Evolutionary conservation across 768 basidiomycete genomes (phyloP), one percentile per base, ranked within the genome.

Genomic region (Podaxis pistillaris): DNA sequence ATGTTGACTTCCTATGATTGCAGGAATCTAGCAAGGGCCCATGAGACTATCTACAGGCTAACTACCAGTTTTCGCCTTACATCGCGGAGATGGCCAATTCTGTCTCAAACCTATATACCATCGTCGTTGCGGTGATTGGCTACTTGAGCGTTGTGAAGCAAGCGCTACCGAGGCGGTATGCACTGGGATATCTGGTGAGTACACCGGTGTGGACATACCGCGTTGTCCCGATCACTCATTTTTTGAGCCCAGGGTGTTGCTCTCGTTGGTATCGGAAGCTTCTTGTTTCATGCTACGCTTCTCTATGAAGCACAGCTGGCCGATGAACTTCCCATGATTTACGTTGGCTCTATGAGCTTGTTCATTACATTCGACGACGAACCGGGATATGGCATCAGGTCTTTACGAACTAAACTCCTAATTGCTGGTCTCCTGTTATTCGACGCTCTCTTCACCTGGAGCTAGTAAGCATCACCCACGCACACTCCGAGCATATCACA

Each of bases 321-420:
- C 38, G 91, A 94, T 67, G 91, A 94, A 70, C 76, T 94, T 8
- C 91, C 90, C 1, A 93, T 93, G 91, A 83, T 91, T 60, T 91
- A 88, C 69, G 83, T 87, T 58, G 82, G 83, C 4, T 84, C 83
- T 44, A 84, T 86, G 73, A 79, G 83, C 66, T 72, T 84, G 19
- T 88, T 82, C 71, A 72, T 90, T 37, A 72, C 88, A 17, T 85
- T 88, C 69, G 88, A 90, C 68, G 78, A 78, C 33, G 67, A 73
- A 57, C 82, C 79, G 3, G 86, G 87, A 2, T 88, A 82, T 64
- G 72, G 68, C 41, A 56, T 83, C 36, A 64, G 69, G 49, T 71
- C 74, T 28, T 62, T 62, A 44, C 79, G 75, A 36, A 80, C 79
- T 47, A 79, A 75, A 58, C 52, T 74, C 19, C 70, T 81, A 53